Evolutionary conservation across 2,329 filamentous ascomycete species (phyloP), one percentile per base, ranked within the genome.

Genomic region (Teratosphaeria epicoccoides): DNA sequence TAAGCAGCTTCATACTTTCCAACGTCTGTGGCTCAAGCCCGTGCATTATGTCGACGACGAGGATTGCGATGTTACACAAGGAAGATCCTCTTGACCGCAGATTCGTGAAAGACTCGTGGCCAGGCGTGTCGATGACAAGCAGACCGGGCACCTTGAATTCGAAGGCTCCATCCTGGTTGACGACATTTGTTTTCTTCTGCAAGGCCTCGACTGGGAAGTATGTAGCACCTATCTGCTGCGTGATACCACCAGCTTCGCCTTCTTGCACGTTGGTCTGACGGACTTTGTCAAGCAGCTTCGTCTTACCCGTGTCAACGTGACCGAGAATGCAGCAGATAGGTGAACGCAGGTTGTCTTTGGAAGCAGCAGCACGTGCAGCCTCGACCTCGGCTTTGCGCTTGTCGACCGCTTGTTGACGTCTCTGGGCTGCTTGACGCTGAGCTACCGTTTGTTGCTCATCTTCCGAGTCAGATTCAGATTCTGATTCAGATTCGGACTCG

Each of bases 101-200:
- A 73, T 98, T 98, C 57, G 91, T 95, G 82, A 98, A 98, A 65
- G 93, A 98, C 82, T 98, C 93, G 89, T 98, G 93, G 75, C 93
- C 93, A 65, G 93, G 94, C 0, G 93, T 98, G 73, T 98, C 93
- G 66, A 98, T 98, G 65, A 98, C 83, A 59, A 98, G 75, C 51
- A 98, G 81, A 79, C 93, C 93, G 44, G 93, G 94, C 22, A 98
- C 88, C 76, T 96, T 98, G 81, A 96, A 94, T 56, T 96, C 87
- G 69, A 98, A 96, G 51, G 79, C 79, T 63, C 84, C 83, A 66
- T 98, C 89, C 65, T 81, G 79, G 77, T 98, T 98, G 67, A 98
- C 87, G 14, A 97, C 91, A 20, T 82, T 80, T 14, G 88, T 95
- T 80, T 98, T 98, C 69, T 90, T 85, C 71, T 82, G 80, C 66